Evolutionary conservation across 257 asterid species (phyloP), one percentile per base, ranked within the genome.

Genomic region (Salvia miltiorrhiza): DNA sequence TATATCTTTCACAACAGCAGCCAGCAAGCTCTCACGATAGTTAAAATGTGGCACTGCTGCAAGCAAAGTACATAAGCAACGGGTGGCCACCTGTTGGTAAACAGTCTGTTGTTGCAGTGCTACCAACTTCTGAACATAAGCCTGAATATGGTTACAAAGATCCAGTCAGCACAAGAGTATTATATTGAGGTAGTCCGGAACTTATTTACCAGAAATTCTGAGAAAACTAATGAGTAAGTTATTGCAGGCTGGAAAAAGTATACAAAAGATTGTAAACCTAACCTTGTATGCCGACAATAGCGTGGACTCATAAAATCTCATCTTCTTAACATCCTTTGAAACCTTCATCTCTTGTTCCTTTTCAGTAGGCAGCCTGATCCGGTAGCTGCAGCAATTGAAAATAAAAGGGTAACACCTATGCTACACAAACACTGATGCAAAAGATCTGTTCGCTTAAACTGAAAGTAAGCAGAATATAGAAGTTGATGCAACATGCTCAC

Each of bases 261-360:
- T 30, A 64, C 28, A 7, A 33, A 59, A 68, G 24, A 21, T 44
- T 35, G n/a, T 4, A 55, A 5, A 43, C 63, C 74, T 43, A 78
- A 94, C 99, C 99, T 94, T 94, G 83, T 86, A 92, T 35, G 93
- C 70, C 39, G 95, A 79, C 70, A 94, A 85, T 68, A 94, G 80
- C 57, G 97, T 89, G 58, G 85, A 86, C 75, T 94, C 99, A 65
- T 83, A 89, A 50, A 83, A 81, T 28, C 99, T 91, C 77, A 61
- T 85, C 81, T 91, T 87, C 73, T 89, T 91, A 48, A 94, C 80
- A 78, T 60, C 80, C 81, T 94, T 94, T 1, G 99, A 94, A 55
- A 94, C 95, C 87, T 81, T 89, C 97, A 89, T 91, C 76, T 89
- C 97, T 80, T 70, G 82, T 82, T 94, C 99, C 82, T 94, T 94